Evolutionary conservation across 495 filamentous ascomycete species (phyloP), one percentile per base, ranked within the genome.

Genomic region (Cercophora sp.): DNA sequence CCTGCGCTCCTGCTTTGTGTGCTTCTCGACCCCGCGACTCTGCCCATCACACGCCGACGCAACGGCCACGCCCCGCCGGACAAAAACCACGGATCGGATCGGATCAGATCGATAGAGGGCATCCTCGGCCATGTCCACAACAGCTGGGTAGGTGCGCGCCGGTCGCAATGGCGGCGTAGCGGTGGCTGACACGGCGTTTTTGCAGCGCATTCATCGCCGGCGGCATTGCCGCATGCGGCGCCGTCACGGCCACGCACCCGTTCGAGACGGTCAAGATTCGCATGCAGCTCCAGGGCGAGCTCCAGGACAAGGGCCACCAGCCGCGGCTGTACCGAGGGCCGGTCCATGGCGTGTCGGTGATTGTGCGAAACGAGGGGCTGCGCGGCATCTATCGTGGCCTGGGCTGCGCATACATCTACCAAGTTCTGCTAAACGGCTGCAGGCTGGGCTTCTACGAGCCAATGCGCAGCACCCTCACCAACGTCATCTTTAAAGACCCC

Each of bases 181-280:
- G 64, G 24, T 15, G 35, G 18, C 56, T 61, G 47, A 56, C 59
- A 56, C 56, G 32, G 26, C 41, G 25, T 35, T 48, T 19, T 39
- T 42, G 29, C 49, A 80, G 81, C 49, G 77, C 80, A 39, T 99
- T 99, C 78, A 79, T 97, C 57, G 91, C 93, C 22, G 93, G 93
- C 67, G 93, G 93, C 55, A 87, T 97, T 65, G 93, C 93, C 58
- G 93, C 94, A 47, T 96, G 91, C 71, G 93, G 93, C 57, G 93
- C 93, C 47, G 94, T 99, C 45, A 97, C 93, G 3, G 92, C 94
- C 40, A 99, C 93, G 32, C 93, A 99, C 70, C 89, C 90, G 54
- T 96, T 97, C 75, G 93, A 99, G 72, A 97, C 93, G 5, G 90
- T 97, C 52, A 99, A 99, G 82, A 99, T 97, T 66, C 88, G 92